A percentile compares a stretch with the other conserved stretches of the same genome.
These are phyloP conservation scores for Pleurotus citrinopileatus DNA, from an alignment of 768 basidiomycete genomes.

Conservation along the genomic window DNA sequence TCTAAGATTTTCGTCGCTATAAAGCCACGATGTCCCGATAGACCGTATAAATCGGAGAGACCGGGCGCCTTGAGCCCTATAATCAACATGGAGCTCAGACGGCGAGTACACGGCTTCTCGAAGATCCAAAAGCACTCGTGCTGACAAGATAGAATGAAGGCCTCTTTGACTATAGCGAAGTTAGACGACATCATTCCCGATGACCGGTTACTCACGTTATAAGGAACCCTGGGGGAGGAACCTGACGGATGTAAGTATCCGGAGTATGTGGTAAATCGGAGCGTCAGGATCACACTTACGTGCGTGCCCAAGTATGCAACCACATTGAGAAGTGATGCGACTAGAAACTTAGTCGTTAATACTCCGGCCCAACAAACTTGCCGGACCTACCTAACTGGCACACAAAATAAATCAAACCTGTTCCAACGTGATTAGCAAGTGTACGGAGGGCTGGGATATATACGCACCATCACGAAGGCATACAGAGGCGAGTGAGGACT, in stretches of 20 bases:
- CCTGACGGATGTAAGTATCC: background rate
- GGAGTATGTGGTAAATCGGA: no score
- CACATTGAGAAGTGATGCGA: no score
- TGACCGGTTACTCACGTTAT: background rate
- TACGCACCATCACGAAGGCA: background rate
- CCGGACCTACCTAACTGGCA: background rate
- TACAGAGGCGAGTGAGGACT: background rate
- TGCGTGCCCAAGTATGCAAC: no score
- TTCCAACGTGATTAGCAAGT: background rate
- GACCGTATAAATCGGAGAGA: no score
- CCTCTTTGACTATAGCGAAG: background rate
- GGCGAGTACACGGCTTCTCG: no score
- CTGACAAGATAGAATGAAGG: background rate
- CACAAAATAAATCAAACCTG: background rate
- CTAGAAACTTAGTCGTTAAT: no score
- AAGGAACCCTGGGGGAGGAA: background rate
- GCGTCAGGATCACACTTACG: no score
- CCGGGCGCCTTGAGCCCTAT: no score
- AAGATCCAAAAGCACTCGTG: background rate
- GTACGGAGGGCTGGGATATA: background rate
- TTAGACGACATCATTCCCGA: background rate
- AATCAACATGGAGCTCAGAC: no score
- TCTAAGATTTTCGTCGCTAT: no score
- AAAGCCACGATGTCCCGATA: no score
- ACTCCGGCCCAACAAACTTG: no score